Base-by-base conservation (phyloP, 2,329 filamentous ascomycete species). In the Chaetomium sp. region DNA sequence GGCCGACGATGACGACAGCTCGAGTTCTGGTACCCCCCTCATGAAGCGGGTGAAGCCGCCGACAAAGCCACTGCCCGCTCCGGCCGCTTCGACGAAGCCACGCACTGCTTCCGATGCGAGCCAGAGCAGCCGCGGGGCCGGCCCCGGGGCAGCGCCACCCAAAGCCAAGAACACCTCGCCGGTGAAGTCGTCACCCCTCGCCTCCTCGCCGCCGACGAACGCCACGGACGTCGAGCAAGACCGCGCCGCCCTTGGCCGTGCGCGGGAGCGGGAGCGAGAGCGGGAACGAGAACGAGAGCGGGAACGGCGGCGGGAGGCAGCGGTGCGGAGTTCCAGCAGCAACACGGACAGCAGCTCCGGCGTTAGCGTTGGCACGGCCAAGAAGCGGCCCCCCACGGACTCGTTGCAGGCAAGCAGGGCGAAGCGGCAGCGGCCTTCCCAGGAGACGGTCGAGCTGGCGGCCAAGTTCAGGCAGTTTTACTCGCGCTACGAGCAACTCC, bases 121-220 rank as follows among this genome's bases (percentile, higher is more conserved):
- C 68, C 80, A 82, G 64, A 79, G 79, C 64, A 81, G 82, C 21
- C 80, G 81, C 49, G 76, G 75, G 33, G 74, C 74, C 49, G 63
- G 61, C 56, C 68, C 67, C 3, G 65, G 62, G 1, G 49, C 54
- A 1, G 50, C 66, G 0, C 29, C 54, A 13, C 67, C 67, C 47
- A 69, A 68, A 8, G 69, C 71, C 50, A 77, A 77, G 23, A 73
- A 70, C 29, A 78, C 78, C 1, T 79, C 81, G 6, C 76, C 74
- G 9, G 71, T 76, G 58, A 89, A 89, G 73, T 88, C 87, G 2
- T 89, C 87, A 10, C 87, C 86, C 4, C 77, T 89, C 21, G 86
- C 86, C n/a, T 86, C 85, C 1, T 88, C 86, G 7, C 85, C 86
- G 13, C 86, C 86, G 0, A 88, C 86, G 8, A 89, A 88, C 67